phyloP scores from a whole-genome alignment of 2,329 filamentous ascomycete species.

The Colletotrichum musicola region DNA sequence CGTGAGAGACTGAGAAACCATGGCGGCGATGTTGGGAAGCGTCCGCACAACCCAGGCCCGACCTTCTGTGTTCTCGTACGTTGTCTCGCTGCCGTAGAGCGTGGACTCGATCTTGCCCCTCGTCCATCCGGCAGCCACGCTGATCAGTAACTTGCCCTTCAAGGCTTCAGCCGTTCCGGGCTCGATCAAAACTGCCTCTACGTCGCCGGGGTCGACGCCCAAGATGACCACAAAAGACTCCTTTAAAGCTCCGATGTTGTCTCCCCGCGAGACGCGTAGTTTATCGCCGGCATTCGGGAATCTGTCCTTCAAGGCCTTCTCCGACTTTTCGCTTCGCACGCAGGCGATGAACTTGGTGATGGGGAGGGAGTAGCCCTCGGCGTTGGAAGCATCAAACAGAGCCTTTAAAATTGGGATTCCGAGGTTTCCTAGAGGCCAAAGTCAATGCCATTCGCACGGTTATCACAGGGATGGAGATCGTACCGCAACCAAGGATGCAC shows the following conservation, averaged over 20 bases:
- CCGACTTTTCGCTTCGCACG: slow-evolving; percentile 46
- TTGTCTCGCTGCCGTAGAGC: slow-evolving; percentile 47
- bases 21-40: slow-evolving; percentile 51
- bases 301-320: slow-evolving; percentile 39
- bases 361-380: slow-evolving; percentile 34
- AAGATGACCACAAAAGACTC: slow-evolving; percentile 58
- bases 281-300: slow-evolving; percentile 39
- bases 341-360: slow-evolving; percentile 46
- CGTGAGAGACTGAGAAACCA: slow-evolving; percentile 49
- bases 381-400: slow-evolving; percentile 36
- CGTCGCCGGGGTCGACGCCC: slow-evolving; percentile 59
- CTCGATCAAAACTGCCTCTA: slow-evolving; percentile 52
- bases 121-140: slow-evolving; percentile 64
- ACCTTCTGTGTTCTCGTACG: slow-evolving; percentile 26
- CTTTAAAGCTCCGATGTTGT: slow-evolving; percentile 50
- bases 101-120: slow-evolving; percentile 52
- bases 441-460: background rate
- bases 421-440: slow-evolving; percentile 45
- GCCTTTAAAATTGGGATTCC: slow-evolving; percentile 47
- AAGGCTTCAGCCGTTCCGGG: slow-evolving; percentile 54
- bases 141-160: slow-evolving; percentile 60
- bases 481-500: slow-evolving; percentile 40
- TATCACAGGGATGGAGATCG: background rate
- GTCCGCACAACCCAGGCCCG: slow-evolving; percentile 47
- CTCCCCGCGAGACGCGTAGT: slow-evolving; percentile 47